Base-by-base conservation (phyloP, 164 flowering plant species). In the Cinnamomum micranthum region DNA sequence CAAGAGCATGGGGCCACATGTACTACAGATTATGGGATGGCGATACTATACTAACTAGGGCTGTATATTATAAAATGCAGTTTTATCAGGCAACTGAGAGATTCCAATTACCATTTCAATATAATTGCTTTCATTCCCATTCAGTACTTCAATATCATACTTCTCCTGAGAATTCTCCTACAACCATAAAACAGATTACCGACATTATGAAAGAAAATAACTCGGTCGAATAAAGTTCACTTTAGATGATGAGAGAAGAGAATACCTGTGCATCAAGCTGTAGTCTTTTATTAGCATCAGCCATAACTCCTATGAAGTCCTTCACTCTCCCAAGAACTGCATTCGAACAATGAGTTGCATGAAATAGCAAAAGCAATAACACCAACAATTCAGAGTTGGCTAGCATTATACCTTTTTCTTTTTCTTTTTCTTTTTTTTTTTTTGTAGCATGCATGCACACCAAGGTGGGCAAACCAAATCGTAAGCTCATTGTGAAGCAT, bases 241-340 rank as follows among this genome's bases (percentile, higher is more conserved):
- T 10, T 50, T 14, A n/a, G 1, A 59, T 3, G 24, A 6, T 35
- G 50, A 59, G 71, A 50, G 33, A 31, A 72, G 15, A 19, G 0
- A 60, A 41, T 77, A 90, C 95, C 87, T 81, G 85, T 15, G 89
- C 85, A 75, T 87, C 91, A 55, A 80, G 81, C 81, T 87, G 74
- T 75, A 93, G 76, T 77, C 78, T 85, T 80, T 82, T 80, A 81
- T 90, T 93, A 35, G 94, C 91, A 82, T 91, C 93, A 23, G 89
- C 87, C 71, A 93, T 83, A 25, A 90, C 86, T 81, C 90, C 91
- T 65, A 91, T 81, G 80, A 93, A 91, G 76, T 87, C 90, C 80
- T 81, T 87, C 70, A 88, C 87, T 87, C 83, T 93, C 33, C 90
- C 96, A 19, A 93, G 77, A 78, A 93, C 96, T 91, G 87, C 75